Percentiles rank a stretch among this genome's conserved stretches.
These are phyloP conservation scores for Suhomyces pyralidae DNA, from an alignment of 805 yeast species.

Conservation along the genomic window DNA sequence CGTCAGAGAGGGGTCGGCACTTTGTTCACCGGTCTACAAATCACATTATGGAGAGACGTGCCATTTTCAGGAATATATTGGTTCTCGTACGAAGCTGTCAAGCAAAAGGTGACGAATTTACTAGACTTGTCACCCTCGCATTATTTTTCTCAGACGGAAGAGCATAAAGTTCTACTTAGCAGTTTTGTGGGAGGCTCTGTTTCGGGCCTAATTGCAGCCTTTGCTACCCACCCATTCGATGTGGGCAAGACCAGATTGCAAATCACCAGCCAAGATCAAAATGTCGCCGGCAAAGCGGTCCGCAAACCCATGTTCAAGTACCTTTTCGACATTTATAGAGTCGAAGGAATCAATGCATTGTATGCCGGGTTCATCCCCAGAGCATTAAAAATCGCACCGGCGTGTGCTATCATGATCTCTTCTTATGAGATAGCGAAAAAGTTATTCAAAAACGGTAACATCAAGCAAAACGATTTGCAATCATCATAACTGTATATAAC, in stretches of 20 bases:
- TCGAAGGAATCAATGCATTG: constrained; percentile 81
- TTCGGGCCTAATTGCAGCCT: constrained; percentile 82
- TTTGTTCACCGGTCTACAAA: constrained; percentile 77
- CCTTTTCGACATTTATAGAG: constrained; percentile 56
- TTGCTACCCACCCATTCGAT: constrained; percentile 91
- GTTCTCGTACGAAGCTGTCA: constrained; percentile 70
- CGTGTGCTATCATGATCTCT: constrained; percentile 98
- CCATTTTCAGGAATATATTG: constrained; percentile 96
- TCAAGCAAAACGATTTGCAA: constrained; percentile 2
- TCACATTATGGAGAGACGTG: constrained; percentile 95
- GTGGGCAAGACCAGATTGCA: constrained; percentile 95
- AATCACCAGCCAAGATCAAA: constrained; percentile 39
- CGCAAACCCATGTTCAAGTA: constrained; percentile 60
- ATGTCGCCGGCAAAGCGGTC: constrained; percentile 4
- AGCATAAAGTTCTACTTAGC: constrained; percentile 50
- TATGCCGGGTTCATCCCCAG: constrained; percentile 87
- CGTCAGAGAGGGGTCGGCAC: constrained; percentile 55
- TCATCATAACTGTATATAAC: not conserved
- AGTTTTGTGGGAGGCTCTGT: constrained; percentile 80
- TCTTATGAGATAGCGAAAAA: constrained; percentile 87
- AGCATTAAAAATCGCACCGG: constrained; percentile 87
- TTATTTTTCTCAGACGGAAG: constrained; percentile 14
- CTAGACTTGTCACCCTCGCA: constrained; percentile 14
- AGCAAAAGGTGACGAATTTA: constrained; percentile 20
- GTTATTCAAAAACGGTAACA: constrained; percentile 29